Conservation (phyloP, 306 rosid genomes). For the Ormosia semicastrata region DNA sequence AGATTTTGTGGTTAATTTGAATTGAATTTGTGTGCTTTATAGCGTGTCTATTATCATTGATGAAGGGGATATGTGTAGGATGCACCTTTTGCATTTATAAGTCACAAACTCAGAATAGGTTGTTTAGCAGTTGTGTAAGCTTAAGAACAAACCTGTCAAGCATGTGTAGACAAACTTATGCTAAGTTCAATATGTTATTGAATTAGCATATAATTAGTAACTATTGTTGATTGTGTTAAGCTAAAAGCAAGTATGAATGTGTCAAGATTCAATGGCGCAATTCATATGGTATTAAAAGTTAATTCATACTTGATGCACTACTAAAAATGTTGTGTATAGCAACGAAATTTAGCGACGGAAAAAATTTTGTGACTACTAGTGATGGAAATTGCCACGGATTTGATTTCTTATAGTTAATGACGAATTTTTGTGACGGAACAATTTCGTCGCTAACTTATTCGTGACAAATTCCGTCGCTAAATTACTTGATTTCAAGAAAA, state of each 20-base stretch:
- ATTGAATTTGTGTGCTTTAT: slow-evolving; percentile 4
- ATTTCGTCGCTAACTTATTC: no score
- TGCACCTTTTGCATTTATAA: neutral
- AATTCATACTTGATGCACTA: no score
- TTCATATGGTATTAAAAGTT: no score
- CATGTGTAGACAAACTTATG: neutral
- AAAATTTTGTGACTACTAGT: no score
- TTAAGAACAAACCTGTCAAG: neutral
- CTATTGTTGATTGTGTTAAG: neutral
- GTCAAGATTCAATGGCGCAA: neutral
- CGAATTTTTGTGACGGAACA: no score
- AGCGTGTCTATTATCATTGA: neutral
- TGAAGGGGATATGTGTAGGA: neutral
- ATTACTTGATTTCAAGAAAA: no score
- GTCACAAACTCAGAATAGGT: neutral
- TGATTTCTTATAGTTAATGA: no score
- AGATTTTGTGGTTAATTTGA: neutral
- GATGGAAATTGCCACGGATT: no score
- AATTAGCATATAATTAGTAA: neutral
- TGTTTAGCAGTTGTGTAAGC: neutral
- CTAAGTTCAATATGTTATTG: neutral
- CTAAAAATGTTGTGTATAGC: no score
- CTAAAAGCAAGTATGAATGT: neutral
- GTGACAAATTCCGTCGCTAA: no score
- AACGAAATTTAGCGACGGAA: no score